Evolutionary conservation across 1,139 yeast genomes (phyloP).

Genomic region (Sugiyamaella novakii): DNA sequence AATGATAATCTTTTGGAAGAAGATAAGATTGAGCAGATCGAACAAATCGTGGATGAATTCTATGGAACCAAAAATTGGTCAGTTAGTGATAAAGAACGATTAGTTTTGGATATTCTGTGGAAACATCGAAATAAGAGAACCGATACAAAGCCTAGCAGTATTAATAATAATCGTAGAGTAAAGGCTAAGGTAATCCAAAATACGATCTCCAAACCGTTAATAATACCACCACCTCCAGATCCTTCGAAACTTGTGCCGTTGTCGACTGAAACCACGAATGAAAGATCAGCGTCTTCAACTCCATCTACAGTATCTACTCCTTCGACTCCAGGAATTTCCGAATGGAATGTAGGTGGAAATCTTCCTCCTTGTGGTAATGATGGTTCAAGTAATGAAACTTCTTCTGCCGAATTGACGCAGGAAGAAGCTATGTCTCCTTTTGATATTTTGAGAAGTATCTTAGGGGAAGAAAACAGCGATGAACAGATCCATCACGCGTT

Average conservation of each 20-base stretch:
- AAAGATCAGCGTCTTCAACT: conserved; percentile 9
- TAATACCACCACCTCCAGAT: conserved; percentile 27
- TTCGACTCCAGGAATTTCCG: conserved; percentile 1
- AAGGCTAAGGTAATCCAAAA: conserved; percentile 12
- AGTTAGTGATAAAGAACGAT: conserved; percentile 35
- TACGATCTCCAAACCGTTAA: conserved; percentile 12
- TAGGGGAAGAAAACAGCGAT: conserved; percentile 38
- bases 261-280: conserved; percentile 9
- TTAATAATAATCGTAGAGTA: background rate
- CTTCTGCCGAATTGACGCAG: conserved; percentile 8
- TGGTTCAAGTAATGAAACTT: no score
- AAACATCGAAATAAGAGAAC: conserved; percentile 40
- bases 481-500: conserved; percentile 39
- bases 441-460: conserved; percentile 38
- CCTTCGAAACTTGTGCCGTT: conserved; percentile 25
- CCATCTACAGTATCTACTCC: conserved; percentile 1
- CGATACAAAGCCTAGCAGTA: background rate
- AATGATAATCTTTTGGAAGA: conserved; percentile 42
- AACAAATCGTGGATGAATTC: conserved; percentile 37
- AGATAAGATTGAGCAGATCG: conserved; percentile 44
- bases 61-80: conserved; percentile 24
- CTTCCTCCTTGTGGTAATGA: no score
- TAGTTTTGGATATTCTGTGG: conserved; percentile 48
- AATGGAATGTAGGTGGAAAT: conserved; percentile 4
- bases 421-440: conserved; percentile 36